phyloP scores from a whole-genome alignment of 768 basidiomycete genomes.

The Kwoniella heveanensis region DNA sequence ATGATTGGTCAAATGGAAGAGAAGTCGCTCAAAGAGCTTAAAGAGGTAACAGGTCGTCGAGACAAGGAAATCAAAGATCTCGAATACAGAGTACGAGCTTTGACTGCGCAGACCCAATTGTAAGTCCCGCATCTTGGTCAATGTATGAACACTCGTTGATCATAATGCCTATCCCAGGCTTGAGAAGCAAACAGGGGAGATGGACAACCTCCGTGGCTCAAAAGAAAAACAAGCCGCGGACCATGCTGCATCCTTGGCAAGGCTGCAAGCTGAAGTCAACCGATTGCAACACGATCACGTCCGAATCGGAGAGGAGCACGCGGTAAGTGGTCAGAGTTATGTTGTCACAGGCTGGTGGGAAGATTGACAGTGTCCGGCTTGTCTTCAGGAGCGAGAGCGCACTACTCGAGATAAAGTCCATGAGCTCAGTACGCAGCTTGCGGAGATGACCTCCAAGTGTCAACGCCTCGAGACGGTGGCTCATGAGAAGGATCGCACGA shows the following conservation, averaged over 20 bases:
- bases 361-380: too few species aligned
- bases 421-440: too few species aligned
- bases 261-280: neutral
- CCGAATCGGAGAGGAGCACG: neutral
- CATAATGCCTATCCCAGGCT: neutral
- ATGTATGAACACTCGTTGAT: neutral
- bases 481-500: too few species aligned
- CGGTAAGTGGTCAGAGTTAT: too few species aligned
- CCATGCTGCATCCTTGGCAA: neutral
- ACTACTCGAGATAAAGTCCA: too few species aligned
- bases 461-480: too few species aligned
- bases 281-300: neutral
- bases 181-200: neutral
- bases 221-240: neutral
- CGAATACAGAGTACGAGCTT: neutral
- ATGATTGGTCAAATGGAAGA: constrained; percentile 1
- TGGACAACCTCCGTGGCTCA: neutral
- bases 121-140: neutral
- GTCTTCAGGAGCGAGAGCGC: too few species aligned
- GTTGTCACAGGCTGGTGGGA: too few species aligned
- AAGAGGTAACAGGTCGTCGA: neutral
- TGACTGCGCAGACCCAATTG: neutral
- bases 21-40: neutral
- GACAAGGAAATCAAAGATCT: neutral
- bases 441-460: too few species aligned